Evolutionary conservation across 345 rosid species (phyloP).

Genomic region (Linum usitatissimum): DNA sequence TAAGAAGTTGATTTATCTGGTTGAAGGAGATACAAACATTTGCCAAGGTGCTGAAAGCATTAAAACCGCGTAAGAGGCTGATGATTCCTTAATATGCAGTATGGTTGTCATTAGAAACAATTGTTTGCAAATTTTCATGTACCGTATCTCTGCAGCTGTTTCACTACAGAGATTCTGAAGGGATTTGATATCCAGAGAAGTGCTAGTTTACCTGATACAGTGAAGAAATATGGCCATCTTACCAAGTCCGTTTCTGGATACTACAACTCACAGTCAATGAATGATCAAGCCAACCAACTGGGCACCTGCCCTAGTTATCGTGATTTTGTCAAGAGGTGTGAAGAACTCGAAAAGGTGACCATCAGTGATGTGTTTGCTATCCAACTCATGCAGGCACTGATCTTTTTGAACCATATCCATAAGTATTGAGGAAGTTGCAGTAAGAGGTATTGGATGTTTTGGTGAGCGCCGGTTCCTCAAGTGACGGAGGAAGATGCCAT

Average conservation of each 20-base stretch:
- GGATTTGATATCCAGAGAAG: conserved; percentile 86
- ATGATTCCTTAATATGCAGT: background rate
- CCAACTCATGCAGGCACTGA: conserved; percentile 88
- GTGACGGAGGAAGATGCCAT: conserved; percentile 74
- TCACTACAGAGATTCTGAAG: conserved; percentile 86
- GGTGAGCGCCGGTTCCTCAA: conserved; percentile 54
- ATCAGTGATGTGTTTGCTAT: conserved; percentile 78
- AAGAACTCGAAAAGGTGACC: conserved; percentile 72
- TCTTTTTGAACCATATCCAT: conserved; percentile 2
- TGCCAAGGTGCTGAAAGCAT: conserved; percentile 83
- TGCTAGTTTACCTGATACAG: conserved; percentile 52
- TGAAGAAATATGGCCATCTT: conserved; percentile 66
- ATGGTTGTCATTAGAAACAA: background rate
- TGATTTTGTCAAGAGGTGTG: conserved; percentile 57
- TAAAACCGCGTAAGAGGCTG: conserved; percentile 61
- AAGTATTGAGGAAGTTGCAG: background rate
- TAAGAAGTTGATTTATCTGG: conserved; percentile 73
- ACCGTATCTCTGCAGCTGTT: conserved; percentile 43
- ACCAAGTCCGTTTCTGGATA: conserved; percentile 58
- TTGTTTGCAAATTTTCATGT: background rate
- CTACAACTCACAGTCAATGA: conserved; percentile 32
- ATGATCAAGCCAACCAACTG: conserved; percentile 23
- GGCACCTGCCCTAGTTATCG: conserved; percentile 44
- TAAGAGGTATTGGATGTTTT: background rate
- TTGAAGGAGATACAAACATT: conserved; percentile 82